These are phyloP conservation scores for Arxiozyma slooffiae DNA, from an alignment of 1,139 yeast species.

Conservation along the genomic window DNA sequence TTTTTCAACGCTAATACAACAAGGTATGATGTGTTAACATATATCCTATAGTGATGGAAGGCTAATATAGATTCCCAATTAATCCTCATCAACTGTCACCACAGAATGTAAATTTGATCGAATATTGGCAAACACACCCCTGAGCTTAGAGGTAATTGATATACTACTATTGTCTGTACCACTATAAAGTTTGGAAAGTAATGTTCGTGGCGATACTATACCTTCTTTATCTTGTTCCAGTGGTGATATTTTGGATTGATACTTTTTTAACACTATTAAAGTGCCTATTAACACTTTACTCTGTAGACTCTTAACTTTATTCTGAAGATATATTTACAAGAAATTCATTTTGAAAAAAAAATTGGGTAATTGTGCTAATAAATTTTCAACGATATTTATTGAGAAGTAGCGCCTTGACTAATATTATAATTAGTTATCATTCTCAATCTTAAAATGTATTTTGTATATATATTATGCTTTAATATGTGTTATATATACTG, in stretches of 20 bases:
- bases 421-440: too few species aligned
- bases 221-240: background rate
- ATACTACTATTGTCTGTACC: constrained; percentile 6
- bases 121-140: constrained; percentile 28
- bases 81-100: constrained; percentile 23
- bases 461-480: too few species aligned
- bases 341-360: constrained; percentile 28
- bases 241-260: constrained; percentile 9
- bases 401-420: too few species aligned
- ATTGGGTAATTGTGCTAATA: constrained; percentile 21
- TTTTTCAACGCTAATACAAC: constrained; percentile 16
- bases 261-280: constrained; percentile 13
- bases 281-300: constrained; percentile 15
- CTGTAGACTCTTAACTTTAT: constrained; percentile 22
- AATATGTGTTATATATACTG: too few species aligned
- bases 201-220: background rate
- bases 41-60: constrained; percentile 27
- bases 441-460: too few species aligned
- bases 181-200: constrained; percentile 5
- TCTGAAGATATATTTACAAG: constrained; percentile 25
- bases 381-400: constrained; percentile 20
- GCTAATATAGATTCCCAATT: constrained; percentile 22
- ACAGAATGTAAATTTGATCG: constrained; percentile 29
- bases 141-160: constrained; percentile 18
- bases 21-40: constrained; percentile 25